phyloP scores from a whole-genome alignment of 306 rosid species.

The Cucurbita argyrosperma region DNA sequence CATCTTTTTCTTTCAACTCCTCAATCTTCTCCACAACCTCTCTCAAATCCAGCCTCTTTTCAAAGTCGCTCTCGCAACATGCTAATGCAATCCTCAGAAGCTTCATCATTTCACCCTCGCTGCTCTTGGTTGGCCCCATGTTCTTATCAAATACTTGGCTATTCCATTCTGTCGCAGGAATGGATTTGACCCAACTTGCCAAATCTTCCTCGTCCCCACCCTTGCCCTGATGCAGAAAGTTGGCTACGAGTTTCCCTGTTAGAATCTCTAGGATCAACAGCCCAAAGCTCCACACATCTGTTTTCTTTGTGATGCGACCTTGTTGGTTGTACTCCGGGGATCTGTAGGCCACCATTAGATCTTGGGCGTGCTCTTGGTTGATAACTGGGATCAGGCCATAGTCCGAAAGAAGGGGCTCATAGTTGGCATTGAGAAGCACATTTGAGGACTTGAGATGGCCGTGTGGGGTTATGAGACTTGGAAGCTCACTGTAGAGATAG shows the following conservation, averaged over 20 bases:
- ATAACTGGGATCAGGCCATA: constrained; percentile 64
- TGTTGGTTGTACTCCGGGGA: constrained; percentile 60
- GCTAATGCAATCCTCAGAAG: constrained; percentile 51
- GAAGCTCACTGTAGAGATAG: constrained; percentile 54
- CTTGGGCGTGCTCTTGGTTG: constrained; percentile 61
- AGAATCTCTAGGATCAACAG: constrained; percentile 53
- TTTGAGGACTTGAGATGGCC: constrained; percentile 87
- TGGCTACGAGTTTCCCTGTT: constrained; percentile 46
- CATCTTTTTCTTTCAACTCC: constrained; percentile 36
- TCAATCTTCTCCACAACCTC: constrained; percentile 52
- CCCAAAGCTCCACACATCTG: constrained; percentile 80
- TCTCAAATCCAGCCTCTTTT: constrained; percentile 50
- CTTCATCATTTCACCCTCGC: constrained; percentile 44
- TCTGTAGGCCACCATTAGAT: constrained; percentile 56
- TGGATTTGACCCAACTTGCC: constrained; percentile 42
- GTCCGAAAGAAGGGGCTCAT: constrained; percentile 65
- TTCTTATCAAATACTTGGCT: constrained; percentile 45
- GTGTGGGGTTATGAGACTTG: constrained; percentile 55
- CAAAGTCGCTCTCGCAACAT: constrained; percentile 59
- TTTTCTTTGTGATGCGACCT: constrained; percentile 68
- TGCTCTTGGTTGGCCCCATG: constrained; percentile 19
- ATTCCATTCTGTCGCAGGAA: constrained; percentile 39
- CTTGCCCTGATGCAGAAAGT: constrained; percentile 40
- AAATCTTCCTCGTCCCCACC: constrained; percentile 39
- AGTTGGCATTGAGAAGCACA: constrained; percentile 43